Conservation (phyloP, 1,139 yeast species). For the Candida dubliniensis region DNA sequence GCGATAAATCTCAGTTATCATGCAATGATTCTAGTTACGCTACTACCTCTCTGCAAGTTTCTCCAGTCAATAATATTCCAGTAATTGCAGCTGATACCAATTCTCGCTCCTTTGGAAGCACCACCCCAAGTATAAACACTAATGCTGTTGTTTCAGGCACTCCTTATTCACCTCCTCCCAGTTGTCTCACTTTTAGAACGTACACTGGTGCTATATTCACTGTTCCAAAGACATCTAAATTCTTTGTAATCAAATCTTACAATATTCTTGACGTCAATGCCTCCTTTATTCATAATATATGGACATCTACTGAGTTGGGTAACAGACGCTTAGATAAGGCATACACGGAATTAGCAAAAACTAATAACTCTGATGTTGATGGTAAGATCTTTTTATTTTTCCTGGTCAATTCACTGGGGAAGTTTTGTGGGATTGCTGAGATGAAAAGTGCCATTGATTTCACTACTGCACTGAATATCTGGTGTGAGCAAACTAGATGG, state of each 20-base stretch:
- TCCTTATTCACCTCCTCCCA: slow-evolving; percentile 3
- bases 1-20: too few species aligned
- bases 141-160: background rate
- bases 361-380: slow-evolving; percentile 11
- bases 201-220: slow-evolving; percentile 23
- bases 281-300: slow-evolving; percentile 48
- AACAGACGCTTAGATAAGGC: slow-evolving; percentile 48
- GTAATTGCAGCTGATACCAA: background rate
- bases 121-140: too few species aligned
- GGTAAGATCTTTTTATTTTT: slow-evolving; percentile 49
- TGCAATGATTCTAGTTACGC: background rate
- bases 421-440: slow-evolving; percentile 63
- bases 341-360: slow-evolving; percentile 16
- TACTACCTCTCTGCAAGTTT: background rate
- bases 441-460: slow-evolving; percentile 46
- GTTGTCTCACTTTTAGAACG: slow-evolving; percentile 20
- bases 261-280: slow-evolving; percentile 49
- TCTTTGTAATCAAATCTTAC: slow-evolving; percentile 59
- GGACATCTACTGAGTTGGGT: slow-evolving; percentile 63
- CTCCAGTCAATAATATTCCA: background rate
- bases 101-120: too few species aligned
- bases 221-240: slow-evolving; percentile 29
- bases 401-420: slow-evolving; percentile 60
- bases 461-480: slow-evolving; percentile 38
- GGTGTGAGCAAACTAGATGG: slow-evolving; percentile 52